Conservation (phyloP, 1,139 yeast species). For the Kurtzmaniella quercitrusa region DNA sequence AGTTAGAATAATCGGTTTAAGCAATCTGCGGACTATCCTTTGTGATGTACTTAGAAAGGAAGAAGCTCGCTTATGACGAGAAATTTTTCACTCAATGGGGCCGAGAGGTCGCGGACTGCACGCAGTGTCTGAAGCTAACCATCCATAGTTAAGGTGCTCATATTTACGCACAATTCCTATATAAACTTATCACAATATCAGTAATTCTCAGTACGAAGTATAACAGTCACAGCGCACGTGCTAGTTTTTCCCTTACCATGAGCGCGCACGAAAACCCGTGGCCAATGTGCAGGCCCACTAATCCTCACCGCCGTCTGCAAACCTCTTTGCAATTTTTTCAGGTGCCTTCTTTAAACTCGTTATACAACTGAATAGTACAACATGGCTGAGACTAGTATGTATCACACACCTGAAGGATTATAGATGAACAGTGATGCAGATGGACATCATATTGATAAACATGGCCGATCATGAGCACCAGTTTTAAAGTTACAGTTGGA, state of each 20-base stretch:
- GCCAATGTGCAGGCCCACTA: not conserved
- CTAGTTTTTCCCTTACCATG: not conserved
- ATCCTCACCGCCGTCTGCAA: slow-evolving; percentile 2
- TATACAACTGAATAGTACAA: slow-evolving; percentile 16
- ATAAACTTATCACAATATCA: no score
- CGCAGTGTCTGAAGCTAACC: not conserved
- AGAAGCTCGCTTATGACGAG: slow-evolving; percentile 7
- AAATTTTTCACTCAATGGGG: not conserved
- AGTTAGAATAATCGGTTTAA: slow-evolving; percentile 54
- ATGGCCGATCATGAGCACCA: not conserved
- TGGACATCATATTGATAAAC: not conserved
- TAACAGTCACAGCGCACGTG: slow-evolving; percentile 10
- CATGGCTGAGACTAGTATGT: slow-evolving; percentile 50
- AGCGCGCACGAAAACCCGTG: not conserved
- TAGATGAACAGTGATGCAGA: not conserved
- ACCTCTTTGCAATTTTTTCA: slow-evolving; percentile 8
- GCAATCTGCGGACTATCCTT: slow-evolving; percentile 60
- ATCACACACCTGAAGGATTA: slow-evolving; percentile 4
- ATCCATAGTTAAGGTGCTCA: not conserved
- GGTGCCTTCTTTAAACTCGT: slow-evolving; percentile 2
- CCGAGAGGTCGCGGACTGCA: not conserved
- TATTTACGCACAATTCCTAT: no score
- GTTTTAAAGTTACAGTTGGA: no score
- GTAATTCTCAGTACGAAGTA: not conserved
- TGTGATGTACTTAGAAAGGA: slow-evolving; percentile 18